These are phyloP conservation scores for Caryopteris hybrid DNA, from an alignment of 305 asterid genomes.

Conservation along the genomic window DNA sequence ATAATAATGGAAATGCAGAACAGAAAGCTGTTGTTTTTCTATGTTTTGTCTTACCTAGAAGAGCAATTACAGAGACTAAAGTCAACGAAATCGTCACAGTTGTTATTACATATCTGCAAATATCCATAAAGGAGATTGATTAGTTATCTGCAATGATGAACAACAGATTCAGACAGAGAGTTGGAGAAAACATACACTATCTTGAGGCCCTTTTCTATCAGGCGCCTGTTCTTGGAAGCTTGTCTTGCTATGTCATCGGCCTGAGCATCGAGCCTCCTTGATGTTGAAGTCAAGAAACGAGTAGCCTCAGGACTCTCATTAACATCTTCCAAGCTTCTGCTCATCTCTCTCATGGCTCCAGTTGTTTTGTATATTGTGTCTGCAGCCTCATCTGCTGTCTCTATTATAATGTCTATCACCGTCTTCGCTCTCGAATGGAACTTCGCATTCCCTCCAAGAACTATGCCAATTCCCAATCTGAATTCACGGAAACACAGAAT, in stretches of 20 bases:
- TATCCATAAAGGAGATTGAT: neutral
- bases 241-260: constrained; percentile 59
- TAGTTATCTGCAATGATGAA: neutral
- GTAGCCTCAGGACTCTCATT: constrained; percentile 33
- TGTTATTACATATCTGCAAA: constrained; percentile 52
- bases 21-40: neutral
- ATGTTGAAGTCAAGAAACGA: constrained; percentile 48
- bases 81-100: constrained; percentile 44
- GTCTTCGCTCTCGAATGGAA: constrained; percentile 56
- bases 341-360: constrained; percentile 57
- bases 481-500: neutral
- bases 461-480: constrained; percentile 65
- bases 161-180: neutral
- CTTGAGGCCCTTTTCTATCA: constrained; percentile 45
- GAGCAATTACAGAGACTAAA: constrained; percentile 41
- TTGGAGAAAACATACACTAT: constrained; percentile 35
- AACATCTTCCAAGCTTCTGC: constrained; percentile 26
- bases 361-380: constrained; percentile 57
- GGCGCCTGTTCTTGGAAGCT: constrained; percentile 53
- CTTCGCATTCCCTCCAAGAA: constrained; percentile 69
- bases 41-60: constrained; percentile 39
- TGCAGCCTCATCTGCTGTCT: constrained; percentile 76
- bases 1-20: neutral
- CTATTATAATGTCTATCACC: constrained; percentile 61
- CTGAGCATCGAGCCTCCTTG: constrained; percentile 46